These are phyloP conservation scores for Pyricularia pennisetigena DNA, from an alignment of 2,329 filamentous ascomycete genomes.

Conservation along the genomic window DNA sequence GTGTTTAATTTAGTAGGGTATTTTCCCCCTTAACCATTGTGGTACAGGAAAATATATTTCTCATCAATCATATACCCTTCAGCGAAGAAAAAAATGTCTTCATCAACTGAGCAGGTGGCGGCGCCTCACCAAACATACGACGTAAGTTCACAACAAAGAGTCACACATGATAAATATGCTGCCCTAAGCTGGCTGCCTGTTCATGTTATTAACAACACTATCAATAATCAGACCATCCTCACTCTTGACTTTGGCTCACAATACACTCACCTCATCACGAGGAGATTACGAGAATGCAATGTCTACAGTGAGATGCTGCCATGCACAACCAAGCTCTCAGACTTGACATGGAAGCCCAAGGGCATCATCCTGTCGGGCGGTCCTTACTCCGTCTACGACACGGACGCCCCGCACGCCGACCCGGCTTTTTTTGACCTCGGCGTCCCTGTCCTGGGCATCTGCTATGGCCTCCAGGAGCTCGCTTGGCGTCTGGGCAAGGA, in stretches of 20 bases:
- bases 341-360: conserved; percentile 69
- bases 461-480: conserved; percentile 54
- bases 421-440: conserved; percentile 62
- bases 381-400: conserved; percentile 71
- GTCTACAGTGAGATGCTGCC: conserved; percentile 77
- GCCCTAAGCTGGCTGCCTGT: neutral
- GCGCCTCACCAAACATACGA: conserved; percentile 6
- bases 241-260: conserved; percentile 64
- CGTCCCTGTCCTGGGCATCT: conserved; percentile 21
- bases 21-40: neutral
- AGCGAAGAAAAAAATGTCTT: conserved; percentile 1
- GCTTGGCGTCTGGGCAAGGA: conserved; percentile 55
- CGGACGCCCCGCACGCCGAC: conserved; percentile 65
- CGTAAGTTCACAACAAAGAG: neutral
- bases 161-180: neutral
- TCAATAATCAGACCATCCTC: conserved; percentile 48
- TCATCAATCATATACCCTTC: neutral
- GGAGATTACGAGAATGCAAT: conserved; percentile 53
- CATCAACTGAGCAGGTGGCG: conserved; percentile 2
- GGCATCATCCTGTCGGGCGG: conserved; percentile 73
- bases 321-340: conserved; percentile 71
- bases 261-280: conserved; percentile 65
- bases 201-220: too few species aligned
- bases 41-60: neutral
- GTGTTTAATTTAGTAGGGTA: neutral